Base-by-base conservation (phyloP, 2,329 filamentous ascomycete genomes). In the Pseudocercospora pini-densiflorae region DNA sequence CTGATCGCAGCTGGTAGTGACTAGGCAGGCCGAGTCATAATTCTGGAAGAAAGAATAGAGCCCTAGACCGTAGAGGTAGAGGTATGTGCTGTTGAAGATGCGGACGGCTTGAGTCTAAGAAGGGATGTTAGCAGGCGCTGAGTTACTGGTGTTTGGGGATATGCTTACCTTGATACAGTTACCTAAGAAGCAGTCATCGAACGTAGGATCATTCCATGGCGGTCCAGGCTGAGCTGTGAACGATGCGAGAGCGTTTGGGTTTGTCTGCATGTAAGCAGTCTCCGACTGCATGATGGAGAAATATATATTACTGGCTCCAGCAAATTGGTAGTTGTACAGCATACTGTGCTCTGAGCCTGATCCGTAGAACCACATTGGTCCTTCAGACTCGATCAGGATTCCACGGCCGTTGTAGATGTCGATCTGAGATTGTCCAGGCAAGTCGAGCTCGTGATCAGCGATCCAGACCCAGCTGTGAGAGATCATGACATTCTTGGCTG, bases 391-490 rank as follows among this genome's bases (percentile, higher is more conserved):
- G 69, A 97, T 87, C 27, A 89, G 83, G 49, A 95, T 84, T 69
- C 93, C 94, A 61, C 94, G 90, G 31, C 93, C 94, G 76, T 92
- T 95, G 85, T 91, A 97, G 72, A 97, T 87, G 74, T 89, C 90
- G 79, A 94, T 89, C 78, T 94, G 91, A 65, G 81, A 88, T 78
- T 92, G 87, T 74, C 90, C 89, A 2, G 79, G 70, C 12, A 88
- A 85, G 77, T 97, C 94, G 24, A 97, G 89, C 77, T 96, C 92
- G 81, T 97, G 94, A 77, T 97, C 94, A 0, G 94, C 88, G 31
- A 93, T 90, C 94, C 94, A 97, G 78, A 92, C 89, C 94, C 94
- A 97, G 59, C 87, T 89, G 81, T 97, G 97, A 81, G 97, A 93
- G 54, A 69, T 54, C 63, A 97, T 83, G 79, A 97, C 96, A 47